Base-by-base conservation (phyloP, 169 alveolate genomes). In the Plasmodium berghei region DNA sequence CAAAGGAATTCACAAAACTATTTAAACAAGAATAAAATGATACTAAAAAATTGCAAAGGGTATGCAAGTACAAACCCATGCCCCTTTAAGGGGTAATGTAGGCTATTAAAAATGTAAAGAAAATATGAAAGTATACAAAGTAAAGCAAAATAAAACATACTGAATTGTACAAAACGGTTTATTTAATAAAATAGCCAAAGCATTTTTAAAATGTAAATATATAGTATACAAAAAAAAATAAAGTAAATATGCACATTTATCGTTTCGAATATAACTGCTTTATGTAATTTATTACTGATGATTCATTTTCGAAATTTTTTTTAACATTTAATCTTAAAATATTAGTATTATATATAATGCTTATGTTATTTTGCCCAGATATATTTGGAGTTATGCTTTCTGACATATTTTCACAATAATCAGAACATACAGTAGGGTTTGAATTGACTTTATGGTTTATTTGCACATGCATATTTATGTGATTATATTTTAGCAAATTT, bases 381-480 rank as follows among this genome's bases (percentile, higher is more conserved):
- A 62, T 55, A 14, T 34, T 56, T 10, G 62, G 45, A n/a, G 56
- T 42, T 28, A 34, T 48, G 22, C 46, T 80, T 26, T 80, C 90
- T 16, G 83, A 20, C 10, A 64, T n/a, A 12, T 49, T 22, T 48
- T 80, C 90, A 72, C 69, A 67, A 12, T 80, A 73, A 10, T 66
- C 72, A 18, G 56, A 42, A 22, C 34, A 40, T 6, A 67, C 16
- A 5, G 66, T 40, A 9, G 75, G 26, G 18, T n/a, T 80, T 16
- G 90, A 34, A n/a, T 52, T 80, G 9, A 80, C 59, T 40, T 56
- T 80, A 42, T 80, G 90, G 16, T 20, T 80, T 80, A 80, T 80
- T 28, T 80, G 90, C 14, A 80, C 90, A 20, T 80, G 90, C 8
- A 80, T 80, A 26, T 80, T 80, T 55, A 80, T 80, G 40, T 80